Evolutionary conservation across 805 yeast genomes (phyloP).

Genomic region (Cephaloascus albidus): DNA sequence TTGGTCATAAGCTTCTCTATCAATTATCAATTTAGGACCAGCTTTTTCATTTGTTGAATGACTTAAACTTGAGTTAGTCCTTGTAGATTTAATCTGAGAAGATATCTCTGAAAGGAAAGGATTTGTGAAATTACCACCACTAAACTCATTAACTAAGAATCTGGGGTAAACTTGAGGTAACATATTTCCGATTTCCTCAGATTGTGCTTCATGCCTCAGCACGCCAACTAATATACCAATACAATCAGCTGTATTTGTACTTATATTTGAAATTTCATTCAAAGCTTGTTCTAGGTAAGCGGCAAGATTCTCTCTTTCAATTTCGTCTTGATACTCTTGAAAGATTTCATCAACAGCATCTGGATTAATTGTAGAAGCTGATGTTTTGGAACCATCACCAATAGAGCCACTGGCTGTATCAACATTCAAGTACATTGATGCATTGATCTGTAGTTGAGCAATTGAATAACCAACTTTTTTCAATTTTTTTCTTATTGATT

Average conservation of each 20-base stretch:
- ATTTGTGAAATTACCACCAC: slow-evolving; percentile 76
- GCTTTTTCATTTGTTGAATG: slow-evolving; percentile 5
- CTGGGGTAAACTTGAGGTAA: slow-evolving; percentile 67
- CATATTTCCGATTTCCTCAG: slow-evolving; percentile 18
- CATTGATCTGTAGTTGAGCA: slow-evolving; percentile 58
- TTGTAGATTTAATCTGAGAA: slow-evolving; percentile 14
- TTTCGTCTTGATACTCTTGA: not conserved
- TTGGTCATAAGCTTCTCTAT: slow-evolving; percentile 32
- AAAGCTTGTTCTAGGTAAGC: not conserved
- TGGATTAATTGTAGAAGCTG: slow-evolving; percentile 1
- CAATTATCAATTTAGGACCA: slow-evolving; percentile 39
- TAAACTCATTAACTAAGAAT: slow-evolving; percentile 53
- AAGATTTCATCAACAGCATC: slow-evolving; percentile 2
- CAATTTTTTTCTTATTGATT: slow-evolving; percentile 36
- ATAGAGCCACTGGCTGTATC: slow-evolving; percentile 2
- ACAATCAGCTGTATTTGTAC: not conserved
- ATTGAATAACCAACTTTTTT: slow-evolving; percentile 44
- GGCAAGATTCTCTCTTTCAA: not conserved
- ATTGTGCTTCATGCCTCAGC: not conserved
- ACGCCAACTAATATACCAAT: not conserved
- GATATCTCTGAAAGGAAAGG: slow-evolving; percentile 42
- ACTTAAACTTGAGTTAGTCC: not conserved
- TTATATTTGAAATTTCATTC: not conserved
- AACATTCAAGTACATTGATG: slow-evolving; percentile 46
- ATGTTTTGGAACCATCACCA: slow-evolving; percentile 2